Evolutionary conservation across 805 yeast genomes (phyloP).

Genomic region (Spathaspora boniae): DNA sequence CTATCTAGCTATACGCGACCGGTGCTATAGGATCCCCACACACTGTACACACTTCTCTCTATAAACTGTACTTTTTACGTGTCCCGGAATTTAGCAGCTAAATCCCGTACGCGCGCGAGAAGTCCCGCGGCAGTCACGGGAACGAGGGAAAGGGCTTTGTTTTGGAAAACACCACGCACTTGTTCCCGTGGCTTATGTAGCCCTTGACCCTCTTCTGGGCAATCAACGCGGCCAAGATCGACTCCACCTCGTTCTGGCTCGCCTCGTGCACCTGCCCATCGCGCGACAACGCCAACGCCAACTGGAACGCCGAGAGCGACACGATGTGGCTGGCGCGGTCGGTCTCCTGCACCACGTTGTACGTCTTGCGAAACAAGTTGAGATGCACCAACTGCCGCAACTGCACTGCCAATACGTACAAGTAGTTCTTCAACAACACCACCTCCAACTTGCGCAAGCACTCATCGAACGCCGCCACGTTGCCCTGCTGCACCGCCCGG

Average conservation of each 20-base stretch:
- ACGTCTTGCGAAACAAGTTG: constrained; percentile 45
- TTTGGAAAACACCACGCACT: constrained; percentile 73
- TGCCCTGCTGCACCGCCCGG: constrained; percentile 49
- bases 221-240: constrained; percentile 65
- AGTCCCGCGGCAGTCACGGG: no score
- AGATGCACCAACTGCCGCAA: constrained; percentile 49
- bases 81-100: no score
- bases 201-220: constrained; percentile 65
- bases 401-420: constrained; percentile 57
- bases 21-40: no score
- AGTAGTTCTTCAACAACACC: constrained; percentile 52
- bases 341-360: constrained; percentile 17
- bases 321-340: constrained; percentile 32
- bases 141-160: constrained; percentile 74
- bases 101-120: no score
- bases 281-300: constrained; percentile 38
- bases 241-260: constrained; percentile 59
- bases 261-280: constrained; percentile 7
- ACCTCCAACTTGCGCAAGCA: constrained; percentile 43
- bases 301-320: constrained; percentile 40
- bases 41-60: no score
- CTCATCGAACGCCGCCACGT: constrained; percentile 49
- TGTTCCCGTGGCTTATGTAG: constrained; percentile 72
- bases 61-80: no score
- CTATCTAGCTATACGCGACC: no score